A percentile compares a stretch with the other conserved stretches of the same genome.
These are phyloP conservation scores for Nemania sp. DNA, from an alignment of 2,329 filamentous ascomycete genomes.

Conservation along the genomic window DNA sequence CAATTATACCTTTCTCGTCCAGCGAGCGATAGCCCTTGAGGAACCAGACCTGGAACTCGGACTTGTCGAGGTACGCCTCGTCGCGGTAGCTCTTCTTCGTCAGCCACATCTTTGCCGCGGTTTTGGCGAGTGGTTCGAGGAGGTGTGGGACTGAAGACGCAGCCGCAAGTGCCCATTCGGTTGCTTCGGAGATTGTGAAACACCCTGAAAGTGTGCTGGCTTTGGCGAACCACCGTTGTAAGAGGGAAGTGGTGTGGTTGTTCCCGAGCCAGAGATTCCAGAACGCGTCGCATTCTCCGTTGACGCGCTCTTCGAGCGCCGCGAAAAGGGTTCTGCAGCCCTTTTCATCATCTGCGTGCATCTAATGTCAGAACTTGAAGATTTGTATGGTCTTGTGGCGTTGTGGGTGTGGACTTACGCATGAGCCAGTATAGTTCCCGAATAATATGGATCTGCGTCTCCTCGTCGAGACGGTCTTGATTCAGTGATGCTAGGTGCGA, in stretches of 20 bases:
- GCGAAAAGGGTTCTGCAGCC: conserved; percentile 2
- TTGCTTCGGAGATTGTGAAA: background rate
- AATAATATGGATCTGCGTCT: conserved; percentile 1
- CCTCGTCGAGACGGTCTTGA: background rate
- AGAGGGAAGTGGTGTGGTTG: background rate
- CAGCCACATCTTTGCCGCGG: conserved; percentile 6
- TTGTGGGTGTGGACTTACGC: conserved; percentile 5
- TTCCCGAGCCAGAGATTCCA: conserved; percentile 7
- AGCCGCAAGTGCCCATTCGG: background rate
- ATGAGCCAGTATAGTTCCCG: conserved; percentile 9
- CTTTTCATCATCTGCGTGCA: conserved; percentile 4
- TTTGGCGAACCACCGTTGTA: conserved; percentile 6
- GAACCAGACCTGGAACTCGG: conserved; percentile 7
- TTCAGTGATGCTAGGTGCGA: conserved; percentile 2
- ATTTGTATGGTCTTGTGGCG: no score
- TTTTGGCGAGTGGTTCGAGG: background rate
- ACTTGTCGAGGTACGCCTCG: conserved; percentile 1
- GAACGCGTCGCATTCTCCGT: conserved; percentile 4
- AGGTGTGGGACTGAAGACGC: conserved; percentile 1
- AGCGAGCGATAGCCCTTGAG: conserved; percentile 5
- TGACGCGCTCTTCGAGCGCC: background rate
- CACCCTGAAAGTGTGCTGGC: background rate
- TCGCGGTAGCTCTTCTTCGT: conserved; percentile 4
- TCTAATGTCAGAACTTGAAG: background rate
- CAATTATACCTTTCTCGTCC: background rate